Evolutionary conservation across 208 protist genomes (phyloP).

Genomic region (Leishmania mexicana): DNA sequence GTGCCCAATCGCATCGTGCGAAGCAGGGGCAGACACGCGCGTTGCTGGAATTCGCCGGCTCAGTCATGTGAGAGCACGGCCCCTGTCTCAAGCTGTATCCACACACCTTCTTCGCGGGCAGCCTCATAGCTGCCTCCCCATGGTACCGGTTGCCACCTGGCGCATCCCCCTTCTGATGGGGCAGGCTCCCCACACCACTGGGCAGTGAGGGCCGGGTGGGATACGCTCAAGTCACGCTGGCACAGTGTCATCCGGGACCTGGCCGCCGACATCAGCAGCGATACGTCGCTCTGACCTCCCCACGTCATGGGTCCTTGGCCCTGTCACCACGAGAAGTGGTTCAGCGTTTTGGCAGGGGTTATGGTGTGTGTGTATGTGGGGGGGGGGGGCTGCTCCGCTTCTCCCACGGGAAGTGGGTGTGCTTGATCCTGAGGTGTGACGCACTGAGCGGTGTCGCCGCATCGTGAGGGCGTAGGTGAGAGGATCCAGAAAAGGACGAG

Average conservation of each 20-base stretch:
- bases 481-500: neutral
- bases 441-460: neutral
- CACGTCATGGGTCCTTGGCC: no score
- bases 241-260: neutral
- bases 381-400: neutral
- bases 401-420: neutral
- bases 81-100: neutral
- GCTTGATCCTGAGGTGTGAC: neutral
- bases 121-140: neutral
- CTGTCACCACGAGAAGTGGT: neutral
- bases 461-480: neutral
- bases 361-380: neutral
- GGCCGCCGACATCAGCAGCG: neutral
- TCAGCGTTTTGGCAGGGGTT: neutral
- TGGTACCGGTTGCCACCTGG: neutral
- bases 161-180: neutral
- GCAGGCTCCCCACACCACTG: neutral
- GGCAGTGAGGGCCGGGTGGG: neutral
- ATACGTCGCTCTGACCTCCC: neutral
- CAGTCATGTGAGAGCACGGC: neutral
- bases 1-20: neutral
- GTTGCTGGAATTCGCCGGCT: neutral
- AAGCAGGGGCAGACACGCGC: neutral
- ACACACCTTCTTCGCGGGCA: neutral
- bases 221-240: neutral